Base-by-base conservation (phyloP, 2,329 filamentous ascomycete genomes). In the Diaporthe destruens region DNA sequence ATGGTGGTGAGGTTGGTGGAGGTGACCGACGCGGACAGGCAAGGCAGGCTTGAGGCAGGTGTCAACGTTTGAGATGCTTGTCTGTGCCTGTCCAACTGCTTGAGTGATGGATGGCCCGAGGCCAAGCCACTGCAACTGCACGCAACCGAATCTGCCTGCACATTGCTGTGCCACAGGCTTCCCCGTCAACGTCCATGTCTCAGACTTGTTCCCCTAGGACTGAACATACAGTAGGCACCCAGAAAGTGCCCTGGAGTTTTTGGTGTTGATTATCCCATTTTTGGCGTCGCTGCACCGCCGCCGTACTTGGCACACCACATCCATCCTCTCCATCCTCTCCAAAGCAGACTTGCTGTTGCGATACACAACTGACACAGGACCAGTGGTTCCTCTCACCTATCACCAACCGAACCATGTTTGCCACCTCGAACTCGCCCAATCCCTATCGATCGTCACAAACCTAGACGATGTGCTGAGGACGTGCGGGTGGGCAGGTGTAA, bases 401-500 rank as follows among this genome's bases (percentile, higher is more conserved):
- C 56, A 3, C 56, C 32, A 32, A 23, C 23, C 9, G 25, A 49
- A 44, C 18, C 16, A 47, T 34, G 25, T 63, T 49, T 63, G 59
- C 59, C 42, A 63, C 59, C 29, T 49, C 42, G 18, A 11, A 20
- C 59, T 65, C 42, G 25, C 23, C 44, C 29, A n/a, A 23, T 39
- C 29, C 47, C 29, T 23, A 55, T 36, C 32, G 29, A 59, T 59
- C 7, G 23, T 39, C 29, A 20, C 42, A 51, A 49, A 11, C 53
- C 66, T 32, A 69, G 12, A 7, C n/a, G 12, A 32, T 65, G 44
- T 23, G 14, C 53, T 4, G n/a, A 39, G 29, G 67, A 39, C 56
- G 55, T 70, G 55, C 55, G 55, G 51, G 51, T 32, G 67, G 29
- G 55, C 67, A 49, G 56, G n/a, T 69, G 65, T 29, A 65, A 59